Evolutionary conservation across 805 yeast genomes (phyloP).

Genomic region (Saccharomycopsis guyanensis): DNA sequence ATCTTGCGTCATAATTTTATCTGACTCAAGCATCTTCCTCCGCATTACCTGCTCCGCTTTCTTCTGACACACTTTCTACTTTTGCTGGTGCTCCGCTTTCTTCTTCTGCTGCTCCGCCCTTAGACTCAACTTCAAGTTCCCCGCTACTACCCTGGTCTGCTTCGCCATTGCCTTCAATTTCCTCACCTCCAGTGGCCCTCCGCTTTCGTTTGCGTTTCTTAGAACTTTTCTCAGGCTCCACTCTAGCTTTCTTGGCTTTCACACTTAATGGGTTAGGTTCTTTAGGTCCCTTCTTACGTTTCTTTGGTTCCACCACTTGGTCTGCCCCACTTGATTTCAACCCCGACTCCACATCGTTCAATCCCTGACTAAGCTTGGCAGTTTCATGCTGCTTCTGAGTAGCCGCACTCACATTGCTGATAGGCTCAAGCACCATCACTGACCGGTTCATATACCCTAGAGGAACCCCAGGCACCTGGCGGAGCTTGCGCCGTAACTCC

Average conservation of each 20-base stretch:
- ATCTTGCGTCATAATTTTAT: too few species aligned
- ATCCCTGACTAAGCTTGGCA: conserved; percentile 65
- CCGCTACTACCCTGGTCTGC: too few species aligned
- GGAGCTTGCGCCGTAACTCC: conserved; percentile 55
- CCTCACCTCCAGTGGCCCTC: neutral
- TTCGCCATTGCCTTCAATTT: too few species aligned
- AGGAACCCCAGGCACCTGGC: conserved; percentile 86
- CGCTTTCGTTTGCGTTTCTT: too few species aligned
- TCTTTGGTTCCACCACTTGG: conserved; percentile 25
- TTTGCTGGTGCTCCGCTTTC: neutral
- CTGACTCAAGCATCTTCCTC: too few species aligned
- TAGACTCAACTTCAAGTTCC: neutral
- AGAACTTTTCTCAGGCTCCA: too few species aligned
- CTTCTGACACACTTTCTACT: too few species aligned
- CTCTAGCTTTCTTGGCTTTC: conserved; percentile 53
- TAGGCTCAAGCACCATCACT: conserved; percentile 94
- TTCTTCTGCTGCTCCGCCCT: neutral
- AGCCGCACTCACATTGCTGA: conserved; percentile 59
- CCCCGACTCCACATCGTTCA: conserved; percentile 59
- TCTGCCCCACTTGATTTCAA: conserved; percentile 25
- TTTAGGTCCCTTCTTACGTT: conserved; percentile 62
- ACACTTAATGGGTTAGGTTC: conserved; percentile 89
- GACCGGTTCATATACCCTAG: conserved; percentile 79
- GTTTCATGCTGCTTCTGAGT: conserved; percentile 48
- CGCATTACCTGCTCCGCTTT: too few species aligned